phyloP scores from a whole-genome alignment of 331 rosid genomes.

The Pyracantha coccinea region DNA sequence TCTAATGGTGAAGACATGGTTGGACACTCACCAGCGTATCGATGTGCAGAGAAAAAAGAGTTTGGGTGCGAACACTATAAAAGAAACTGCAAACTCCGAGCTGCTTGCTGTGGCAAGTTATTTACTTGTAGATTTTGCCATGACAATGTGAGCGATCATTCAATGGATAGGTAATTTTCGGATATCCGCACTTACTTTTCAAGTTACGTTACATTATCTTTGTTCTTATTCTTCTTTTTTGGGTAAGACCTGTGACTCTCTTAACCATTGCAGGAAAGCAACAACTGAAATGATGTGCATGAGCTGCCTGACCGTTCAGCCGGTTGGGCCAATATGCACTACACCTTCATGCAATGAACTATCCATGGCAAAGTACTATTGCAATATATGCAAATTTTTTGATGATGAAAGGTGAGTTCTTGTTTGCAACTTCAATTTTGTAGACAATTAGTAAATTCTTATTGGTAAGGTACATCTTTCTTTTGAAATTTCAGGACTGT shows the following conservation, averaged over 20 bases:
- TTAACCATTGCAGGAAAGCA: constrained; percentile 58
- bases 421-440: constrained; percentile 5
- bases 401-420: constrained; percentile 82
- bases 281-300: constrained; percentile 96
- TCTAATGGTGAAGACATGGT: constrained; percentile 59
- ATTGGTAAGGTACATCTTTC: background rate
- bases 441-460: background rate
- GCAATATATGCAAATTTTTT: constrained; percentile 91
- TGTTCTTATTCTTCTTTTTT: constrained; percentile 11
- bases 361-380: constrained; percentile 80
- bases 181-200: constrained; percentile 4
- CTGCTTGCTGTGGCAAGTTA: constrained; percentile 93
- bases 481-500: constrained; percentile 48
- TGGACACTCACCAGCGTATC: constrained; percentile 58
- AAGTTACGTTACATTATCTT: constrained; percentile 6
- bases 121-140: constrained; percentile 97
- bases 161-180: constrained; percentile 87
- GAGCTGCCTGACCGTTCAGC: constrained; percentile 68
- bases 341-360: constrained; percentile 85
- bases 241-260: constrained; percentile 16
- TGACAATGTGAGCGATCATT: constrained; percentile 96
- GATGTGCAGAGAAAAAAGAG: constrained; percentile 51
- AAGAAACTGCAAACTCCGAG: constrained; percentile 95
- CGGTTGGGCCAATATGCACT: constrained; percentile 78
- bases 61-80: constrained; percentile 98